Percentiles rank a stretch among this genome's conserved stretches.
Evolutionary conservation across 768 basidiomycete genomes (phyloP).

Genomic region (Russula lepida): DNA sequence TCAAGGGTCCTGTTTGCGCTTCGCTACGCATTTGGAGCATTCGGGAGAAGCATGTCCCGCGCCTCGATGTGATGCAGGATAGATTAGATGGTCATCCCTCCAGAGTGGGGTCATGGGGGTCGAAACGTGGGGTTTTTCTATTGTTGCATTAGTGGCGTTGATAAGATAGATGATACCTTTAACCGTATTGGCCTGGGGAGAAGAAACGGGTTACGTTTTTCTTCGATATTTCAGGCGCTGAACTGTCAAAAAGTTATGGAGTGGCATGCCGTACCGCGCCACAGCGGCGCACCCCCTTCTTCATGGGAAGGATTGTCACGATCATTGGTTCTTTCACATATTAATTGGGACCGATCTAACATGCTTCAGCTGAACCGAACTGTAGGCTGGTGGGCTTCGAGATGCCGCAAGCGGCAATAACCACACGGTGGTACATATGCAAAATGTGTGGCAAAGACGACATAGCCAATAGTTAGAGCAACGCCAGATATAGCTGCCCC

Average conservation of each 20-base stretch:
- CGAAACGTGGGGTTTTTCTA: neutral
- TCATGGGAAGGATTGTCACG: neutral
- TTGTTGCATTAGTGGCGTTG: conserved; percentile 10
- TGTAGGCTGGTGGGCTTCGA: too few species aligned
- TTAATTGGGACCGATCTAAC: too few species aligned
- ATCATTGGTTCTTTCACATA: neutral
- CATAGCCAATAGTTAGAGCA: too few species aligned
- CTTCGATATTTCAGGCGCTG: neutral
- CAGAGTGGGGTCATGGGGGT: neutral
- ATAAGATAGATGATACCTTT: neutral
- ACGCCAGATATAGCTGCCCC: too few species aligned
- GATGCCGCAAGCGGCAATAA: neutral
- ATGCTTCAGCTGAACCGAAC: too few species aligned
- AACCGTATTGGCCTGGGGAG: neutral
- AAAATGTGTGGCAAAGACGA: too few species aligned
- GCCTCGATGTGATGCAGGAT: conserved; percentile 7
- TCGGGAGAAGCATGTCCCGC: neutral
- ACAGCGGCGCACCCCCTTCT: neutral
- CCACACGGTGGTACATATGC: neutral
- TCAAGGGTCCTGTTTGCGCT: neutral
- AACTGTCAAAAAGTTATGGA: neutral
- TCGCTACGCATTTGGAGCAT: neutral
- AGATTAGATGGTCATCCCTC: neutral
- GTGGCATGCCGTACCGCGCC: neutral
- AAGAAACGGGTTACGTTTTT: neutral